These are phyloP conservation scores for Hibiscus syriacus DNA, from an alignment of 345 rosid species.

Conservation along the genomic window DNA sequence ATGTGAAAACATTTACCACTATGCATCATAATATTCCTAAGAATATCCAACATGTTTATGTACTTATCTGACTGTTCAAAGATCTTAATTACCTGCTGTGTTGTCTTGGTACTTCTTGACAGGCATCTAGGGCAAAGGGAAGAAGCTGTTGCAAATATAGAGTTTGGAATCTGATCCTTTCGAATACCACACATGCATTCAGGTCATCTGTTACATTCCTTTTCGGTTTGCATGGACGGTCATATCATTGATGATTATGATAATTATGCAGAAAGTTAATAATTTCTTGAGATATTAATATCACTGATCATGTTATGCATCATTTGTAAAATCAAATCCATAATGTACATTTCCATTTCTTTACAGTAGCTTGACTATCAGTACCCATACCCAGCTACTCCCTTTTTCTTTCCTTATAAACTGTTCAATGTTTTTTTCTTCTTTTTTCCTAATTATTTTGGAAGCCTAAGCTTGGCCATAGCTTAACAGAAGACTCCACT, in stretches of 20 bases:
- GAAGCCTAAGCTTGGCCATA: conserved; percentile 12
- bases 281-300: neutral
- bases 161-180: neutral
- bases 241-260: neutral
- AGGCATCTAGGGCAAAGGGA: neutral
- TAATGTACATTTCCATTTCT: conserved; percentile 12
- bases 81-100: neutral
- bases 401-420: neutral
- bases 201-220: neutral
- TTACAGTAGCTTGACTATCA: conserved; percentile 8
- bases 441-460: neutral
- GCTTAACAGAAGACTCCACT: conserved; percentile 4
- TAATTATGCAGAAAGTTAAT: neutral
- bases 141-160: neutral
- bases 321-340: conserved; percentile 10
- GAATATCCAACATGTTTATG: neutral
- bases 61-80: neutral
- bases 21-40: neutral
- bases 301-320: conserved; percentile 2
- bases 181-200: neutral
- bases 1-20: neutral
- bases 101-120: neutral
- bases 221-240: neutral
- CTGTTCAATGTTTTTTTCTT: neutral
- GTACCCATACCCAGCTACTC: neutral